Conservation (phyloP, 179 eudicot genomes). For the Spinacia oleracea region DNA sequence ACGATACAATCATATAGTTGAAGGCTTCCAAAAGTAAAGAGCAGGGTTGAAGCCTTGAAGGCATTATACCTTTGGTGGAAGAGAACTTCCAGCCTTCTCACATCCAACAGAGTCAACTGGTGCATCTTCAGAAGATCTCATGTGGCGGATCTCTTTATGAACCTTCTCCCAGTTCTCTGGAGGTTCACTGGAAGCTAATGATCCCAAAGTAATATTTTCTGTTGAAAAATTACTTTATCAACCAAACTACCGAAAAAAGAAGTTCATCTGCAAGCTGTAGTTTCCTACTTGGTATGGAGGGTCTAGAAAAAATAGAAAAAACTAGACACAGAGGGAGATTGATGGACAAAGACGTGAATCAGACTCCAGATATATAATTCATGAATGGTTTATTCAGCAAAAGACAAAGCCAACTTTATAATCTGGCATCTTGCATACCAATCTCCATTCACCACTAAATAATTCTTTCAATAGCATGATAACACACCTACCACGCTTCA, state of each 20-base stretch:
- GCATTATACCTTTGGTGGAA: slow-evolving; percentile 68
- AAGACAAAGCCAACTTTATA: neutral
- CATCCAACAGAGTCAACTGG: slow-evolving; percentile 94
- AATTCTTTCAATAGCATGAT: slow-evolving; percentile 4
- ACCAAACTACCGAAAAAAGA: too few species aligned
- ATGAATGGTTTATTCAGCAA: neutral
- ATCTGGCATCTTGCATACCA: neutral
- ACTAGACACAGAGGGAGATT: neutral
- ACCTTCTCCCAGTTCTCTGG: slow-evolving; percentile 74
- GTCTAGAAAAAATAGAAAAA: neutral
- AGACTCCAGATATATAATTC: neutral
- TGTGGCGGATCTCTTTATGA: slow-evolving; percentile 72
- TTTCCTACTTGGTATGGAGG: too few species aligned
- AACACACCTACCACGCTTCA: slow-evolving; percentile 13
- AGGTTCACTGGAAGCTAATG: slow-evolving; percentile 38
- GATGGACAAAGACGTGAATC: neutral
- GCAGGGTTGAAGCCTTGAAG: slow-evolving; percentile 8
- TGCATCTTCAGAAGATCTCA: slow-evolving; percentile 85
- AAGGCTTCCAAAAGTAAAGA: slow-evolving; percentile 7
- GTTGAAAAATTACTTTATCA: too few species aligned
- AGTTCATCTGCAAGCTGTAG: too few species aligned
- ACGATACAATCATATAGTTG: neutral
- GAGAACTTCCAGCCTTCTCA: slow-evolving; percentile 83
- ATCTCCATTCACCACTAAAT: slow-evolving; percentile 1
- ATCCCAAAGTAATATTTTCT: neutral